phyloP scores from a whole-genome alignment of 495 filamentous ascomycete species.

The Aspergillus indologenus region DNA sequence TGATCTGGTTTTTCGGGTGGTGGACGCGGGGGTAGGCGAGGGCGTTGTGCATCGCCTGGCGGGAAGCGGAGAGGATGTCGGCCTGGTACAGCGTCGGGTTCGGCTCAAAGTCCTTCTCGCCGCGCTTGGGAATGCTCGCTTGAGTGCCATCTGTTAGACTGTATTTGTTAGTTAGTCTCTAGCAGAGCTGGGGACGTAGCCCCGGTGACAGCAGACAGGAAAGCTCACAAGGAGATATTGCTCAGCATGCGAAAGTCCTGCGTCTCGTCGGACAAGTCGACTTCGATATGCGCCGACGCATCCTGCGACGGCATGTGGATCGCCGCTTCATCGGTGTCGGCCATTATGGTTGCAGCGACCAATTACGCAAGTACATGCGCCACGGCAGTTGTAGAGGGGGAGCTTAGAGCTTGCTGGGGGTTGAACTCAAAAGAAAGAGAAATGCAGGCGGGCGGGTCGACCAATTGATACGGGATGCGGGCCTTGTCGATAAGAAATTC shows the following conservation, averaged over 20 bases:
- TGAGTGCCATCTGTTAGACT: slow-evolving; percentile 35
- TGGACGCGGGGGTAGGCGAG: slow-evolving; percentile 70
- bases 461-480: background rate
- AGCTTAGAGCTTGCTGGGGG: background rate
- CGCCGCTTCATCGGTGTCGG: slow-evolving; percentile 48
- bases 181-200: background rate
- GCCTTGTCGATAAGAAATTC: slow-evolving; percentile 12
- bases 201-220: background rate
- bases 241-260: slow-evolving; percentile 84
- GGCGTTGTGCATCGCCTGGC: slow-evolving; percentile 88
- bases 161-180: slow-evolving; percentile 6
- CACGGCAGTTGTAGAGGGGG: slow-evolving; percentile 1
- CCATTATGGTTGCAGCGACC: slow-evolving; percentile 31
- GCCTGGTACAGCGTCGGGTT: slow-evolving; percentile 82
- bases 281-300: slow-evolving; percentile 45
- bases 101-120: slow-evolving; percentile 95
- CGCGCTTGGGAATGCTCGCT: slow-evolving; percentile 64
- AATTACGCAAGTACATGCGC: background rate
- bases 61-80: slow-evolving; percentile 69
- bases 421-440: background rate
- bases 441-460: slow-evolving; percentile 1
- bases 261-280: slow-evolving; percentile 73
- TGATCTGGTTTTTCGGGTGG: slow-evolving; percentile 46
- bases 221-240: slow-evolving; percentile 51
- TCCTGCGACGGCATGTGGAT: slow-evolving; percentile 28